These are phyloP conservation scores for Triangularia verruculosa DNA, from an alignment of 2,329 filamentous ascomycete species.

Conservation along the genomic window DNA sequence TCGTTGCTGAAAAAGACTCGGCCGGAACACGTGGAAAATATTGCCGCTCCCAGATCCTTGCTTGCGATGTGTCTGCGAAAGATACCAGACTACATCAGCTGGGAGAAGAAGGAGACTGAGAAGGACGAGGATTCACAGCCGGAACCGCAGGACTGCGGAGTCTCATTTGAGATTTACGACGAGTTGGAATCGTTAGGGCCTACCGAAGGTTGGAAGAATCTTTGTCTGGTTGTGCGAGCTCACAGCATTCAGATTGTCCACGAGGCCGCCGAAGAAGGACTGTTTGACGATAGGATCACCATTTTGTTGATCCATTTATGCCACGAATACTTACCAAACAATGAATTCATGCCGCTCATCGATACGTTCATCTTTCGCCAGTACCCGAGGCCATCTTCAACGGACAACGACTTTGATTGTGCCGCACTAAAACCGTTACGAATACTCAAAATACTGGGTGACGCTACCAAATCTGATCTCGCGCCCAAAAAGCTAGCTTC, in stretches of 20 bases:
- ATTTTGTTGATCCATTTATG: constrained; percentile 43
- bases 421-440: constrained; percentile 36
- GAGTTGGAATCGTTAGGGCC: constrained; percentile 46
- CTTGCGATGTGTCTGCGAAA: constrained; percentile 48
- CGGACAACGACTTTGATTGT: constrained; percentile 30
- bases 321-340: constrained; percentile 32
- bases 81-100: constrained; percentile 46
- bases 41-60: constrained; percentile 38
- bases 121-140: constrained; percentile 38
- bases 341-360: constrained; percentile 44
- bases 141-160: constrained; percentile 35
- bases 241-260: constrained; percentile 45
- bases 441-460: background rate
- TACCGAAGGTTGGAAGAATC: constrained; percentile 44
- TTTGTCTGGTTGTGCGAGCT: constrained; percentile 44
- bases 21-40: constrained; percentile 15
- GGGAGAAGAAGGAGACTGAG: constrained; percentile 39
- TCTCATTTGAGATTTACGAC: constrained; percentile 46
- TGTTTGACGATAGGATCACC: constrained; percentile 42
- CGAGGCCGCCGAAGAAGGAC: constrained; percentile 40
- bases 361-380: constrained; percentile 34
- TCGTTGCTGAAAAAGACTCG: constrained; percentile 43
- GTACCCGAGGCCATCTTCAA: constrained; percentile 33
- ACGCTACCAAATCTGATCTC: constrained; percentile 22
- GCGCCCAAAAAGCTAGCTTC: constrained; percentile 38